Evolutionary conservation across 169 alveolate species (phyloP).

Genomic region (Miamiensis avidus): DNA sequence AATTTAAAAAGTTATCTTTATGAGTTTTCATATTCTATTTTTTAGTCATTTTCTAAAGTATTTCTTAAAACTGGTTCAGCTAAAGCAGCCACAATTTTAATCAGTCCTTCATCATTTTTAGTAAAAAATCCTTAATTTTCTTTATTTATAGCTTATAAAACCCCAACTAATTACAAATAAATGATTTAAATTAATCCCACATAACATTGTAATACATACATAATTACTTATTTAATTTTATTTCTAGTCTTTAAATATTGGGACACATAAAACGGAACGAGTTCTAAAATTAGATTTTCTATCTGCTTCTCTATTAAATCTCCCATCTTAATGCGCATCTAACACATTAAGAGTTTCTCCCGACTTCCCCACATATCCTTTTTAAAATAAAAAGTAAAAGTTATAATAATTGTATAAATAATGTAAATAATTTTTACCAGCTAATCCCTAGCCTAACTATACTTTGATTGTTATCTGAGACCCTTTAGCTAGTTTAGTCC

Average conservation of each 20-base stretch:
- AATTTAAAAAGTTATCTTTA: not conserved
- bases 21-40: not conserved
- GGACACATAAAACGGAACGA: conserved; percentile 70
- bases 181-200: too few relatives aligned
- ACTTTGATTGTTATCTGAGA: conserved; percentile 7
- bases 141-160: conserved; percentile 32
- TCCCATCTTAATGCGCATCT: conserved; percentile 71
- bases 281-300: conserved; percentile 65
- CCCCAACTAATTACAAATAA: conserved; percentile 36
- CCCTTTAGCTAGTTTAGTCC: conserved; percentile 70
- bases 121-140: conserved; percentile 31
- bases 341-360: conserved; percentile 59
- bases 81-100: conserved; percentile 17
- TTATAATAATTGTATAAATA: too few relatives aligned
- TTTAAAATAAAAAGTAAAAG: too few relatives aligned
- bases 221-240: not conserved
- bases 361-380: conserved; percentile 53
- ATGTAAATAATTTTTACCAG: conserved; percentile 1
- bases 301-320: conserved; percentile 73
- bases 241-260: conserved; percentile 57
- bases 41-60: not conserved
- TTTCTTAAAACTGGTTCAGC: conserved; percentile 21
- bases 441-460: conserved; percentile 55
- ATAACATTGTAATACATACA: too few relatives aligned
- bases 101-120: conserved; percentile 26